Evolutionary conservation across 768 basidiomycete genomes (phyloP).

Genomic region (Leccinum disarticulatum): DNA sequence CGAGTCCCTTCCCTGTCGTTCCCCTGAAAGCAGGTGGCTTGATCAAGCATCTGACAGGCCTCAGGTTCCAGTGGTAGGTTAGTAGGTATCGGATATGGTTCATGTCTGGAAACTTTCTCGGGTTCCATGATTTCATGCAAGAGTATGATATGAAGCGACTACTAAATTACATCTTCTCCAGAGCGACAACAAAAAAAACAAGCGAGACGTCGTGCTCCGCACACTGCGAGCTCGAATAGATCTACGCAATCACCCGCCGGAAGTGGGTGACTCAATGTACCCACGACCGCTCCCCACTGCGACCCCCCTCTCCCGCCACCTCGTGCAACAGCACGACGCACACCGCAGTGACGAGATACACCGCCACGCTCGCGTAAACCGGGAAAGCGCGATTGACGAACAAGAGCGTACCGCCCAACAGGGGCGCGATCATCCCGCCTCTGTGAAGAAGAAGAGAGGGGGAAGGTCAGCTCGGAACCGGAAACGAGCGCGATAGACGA

Average conservation of each 20-base stretch:
- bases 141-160: too few relatives aligned
- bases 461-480: background rate
- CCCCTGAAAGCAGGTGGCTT: too few relatives aligned
- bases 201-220: background rate
- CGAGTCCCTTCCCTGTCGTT: too few relatives aligned
- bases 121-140: too few relatives aligned
- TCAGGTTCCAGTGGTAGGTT: too few relatives aligned
- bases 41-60: too few relatives aligned
- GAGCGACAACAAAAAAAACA: background rate
- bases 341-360: constrained; percentile 61
- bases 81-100: too few relatives aligned
- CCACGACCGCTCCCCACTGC: constrained; percentile 6
- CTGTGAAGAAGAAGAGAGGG: constrained; percentile 35
- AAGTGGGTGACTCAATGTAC: background rate
- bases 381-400: constrained; percentile 67
- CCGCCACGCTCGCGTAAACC: constrained; percentile 69
- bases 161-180: background rate
- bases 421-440: constrained; percentile 86
- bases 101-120: too few relatives aligned
- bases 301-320: constrained; percentile 27
- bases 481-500: background rate
- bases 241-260: background rate
- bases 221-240: background rate
- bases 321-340: constrained; percentile 64
- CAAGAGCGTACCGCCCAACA: constrained; percentile 73